These are phyloP conservation scores for Floccularia luteovirens DNA, from an alignment of 768 basidiomycete genomes.

Conservation along the genomic window DNA sequence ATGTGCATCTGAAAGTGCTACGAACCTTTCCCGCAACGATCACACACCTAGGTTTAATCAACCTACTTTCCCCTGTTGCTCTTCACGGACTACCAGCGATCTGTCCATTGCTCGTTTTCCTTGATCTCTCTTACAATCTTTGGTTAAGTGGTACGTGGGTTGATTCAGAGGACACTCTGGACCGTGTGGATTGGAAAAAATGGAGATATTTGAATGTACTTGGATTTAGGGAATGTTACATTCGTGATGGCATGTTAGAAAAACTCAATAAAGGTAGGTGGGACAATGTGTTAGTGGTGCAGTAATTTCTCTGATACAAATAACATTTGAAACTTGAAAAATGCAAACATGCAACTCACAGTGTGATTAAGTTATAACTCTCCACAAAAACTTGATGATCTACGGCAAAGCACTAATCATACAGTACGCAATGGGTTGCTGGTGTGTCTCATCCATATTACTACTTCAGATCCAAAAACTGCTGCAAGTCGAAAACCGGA, in stretches of 20 bases:
- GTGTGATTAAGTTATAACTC: too few species aligned
- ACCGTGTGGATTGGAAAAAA: constrained; percentile 49
- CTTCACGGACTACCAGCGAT: constrained; percentile 49
- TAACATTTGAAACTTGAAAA: not conserved
- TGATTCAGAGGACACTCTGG: constrained; percentile 28
- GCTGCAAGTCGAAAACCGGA: constrained; percentile 46
- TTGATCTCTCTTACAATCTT: constrained; percentile 64
- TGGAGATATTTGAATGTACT: constrained; percentile 47
- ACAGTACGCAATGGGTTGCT: not conserved
- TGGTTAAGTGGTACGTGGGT: constrained; percentile 26
- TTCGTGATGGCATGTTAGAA: constrained; percentile 31
- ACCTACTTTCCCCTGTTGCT: constrained; percentile 37
- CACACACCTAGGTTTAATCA: constrained; percentile 52
- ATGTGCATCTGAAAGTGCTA: constrained; percentile 34
- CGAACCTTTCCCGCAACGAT: constrained; percentile 56
- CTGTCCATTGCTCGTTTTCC: constrained; percentile 53
- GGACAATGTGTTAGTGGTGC: constrained; percentile 52
- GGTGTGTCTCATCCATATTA: constrained; percentile 16
- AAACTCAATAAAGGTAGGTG: constrained; percentile 56
- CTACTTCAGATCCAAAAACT: constrained; percentile 41
- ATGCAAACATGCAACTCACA: not conserved
- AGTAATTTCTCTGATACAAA: constrained; percentile 12
- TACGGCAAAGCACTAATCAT: not conserved
- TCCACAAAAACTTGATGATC: too few species aligned
- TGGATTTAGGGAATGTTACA: constrained; percentile 46